phyloP scores from a whole-genome alignment of 1,139 yeast species.

The Debaryomyces fabryi region DNA sequence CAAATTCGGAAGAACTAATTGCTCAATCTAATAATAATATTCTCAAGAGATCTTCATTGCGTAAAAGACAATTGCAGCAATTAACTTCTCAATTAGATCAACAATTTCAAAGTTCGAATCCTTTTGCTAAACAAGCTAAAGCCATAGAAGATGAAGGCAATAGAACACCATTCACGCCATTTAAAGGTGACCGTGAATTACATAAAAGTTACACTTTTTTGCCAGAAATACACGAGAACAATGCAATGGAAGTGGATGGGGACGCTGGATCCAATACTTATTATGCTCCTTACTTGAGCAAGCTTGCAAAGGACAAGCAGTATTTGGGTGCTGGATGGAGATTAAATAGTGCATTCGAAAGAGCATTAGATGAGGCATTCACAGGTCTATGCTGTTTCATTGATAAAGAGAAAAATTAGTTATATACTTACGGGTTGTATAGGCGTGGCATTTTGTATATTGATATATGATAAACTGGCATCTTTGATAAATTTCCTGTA shows the following conservation, averaged over 20 bases:
- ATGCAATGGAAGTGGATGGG: conserved; percentile 51
- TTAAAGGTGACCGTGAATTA: conserved; percentile 81
- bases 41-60: conserved; percentile 63
- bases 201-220: conserved; percentile 40
- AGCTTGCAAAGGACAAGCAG: conserved; percentile 64
- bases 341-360: conserved; percentile 65
- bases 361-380: conserved; percentile 86
- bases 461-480: background rate
- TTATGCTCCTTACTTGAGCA: conserved; percentile 50
- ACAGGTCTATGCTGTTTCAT: conserved; percentile 85
- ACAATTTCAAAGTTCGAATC: conserved; percentile 33
- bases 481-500: background rate
- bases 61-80: conserved; percentile 68
- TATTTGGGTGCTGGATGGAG: conserved; percentile 88
- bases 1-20: conserved; percentile 56
- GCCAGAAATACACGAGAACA: conserved; percentile 26
- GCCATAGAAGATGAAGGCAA: conserved; percentile 24
- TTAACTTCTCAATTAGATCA: conserved; percentile 55
- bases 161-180: conserved; percentile 84
- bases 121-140: conserved; percentile 25
- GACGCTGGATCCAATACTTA: conserved; percentile 60
- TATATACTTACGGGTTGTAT: background rate
- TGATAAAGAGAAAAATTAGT: conserved; percentile 56
- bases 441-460: background rate
- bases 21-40: conserved; percentile 44